Evolutionary conservation across 169 alveolate species (phyloP).

Genomic region (Besnoitia besnoiti): DNA sequence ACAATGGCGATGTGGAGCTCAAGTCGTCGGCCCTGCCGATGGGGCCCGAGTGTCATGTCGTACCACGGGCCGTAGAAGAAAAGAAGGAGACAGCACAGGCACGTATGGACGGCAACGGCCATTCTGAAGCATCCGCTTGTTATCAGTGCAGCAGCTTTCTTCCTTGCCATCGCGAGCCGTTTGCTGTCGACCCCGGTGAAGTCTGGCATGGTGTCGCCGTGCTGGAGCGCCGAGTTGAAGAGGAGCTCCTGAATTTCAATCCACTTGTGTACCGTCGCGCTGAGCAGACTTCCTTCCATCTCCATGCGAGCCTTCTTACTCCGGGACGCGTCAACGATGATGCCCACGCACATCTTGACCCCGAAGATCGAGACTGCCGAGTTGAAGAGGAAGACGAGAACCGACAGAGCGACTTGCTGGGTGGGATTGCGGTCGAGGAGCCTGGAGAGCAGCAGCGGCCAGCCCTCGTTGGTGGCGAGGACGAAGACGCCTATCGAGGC

Average conservation of each 20-base stretch:
- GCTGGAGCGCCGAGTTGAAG: slow-evolving; percentile 26
- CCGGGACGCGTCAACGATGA: slow-evolving; percentile 60
- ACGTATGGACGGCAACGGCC: background rate
- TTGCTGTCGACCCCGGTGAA: background rate
- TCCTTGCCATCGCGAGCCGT: background rate
- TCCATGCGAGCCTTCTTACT: slow-evolving; percentile 60
- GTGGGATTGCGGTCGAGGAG: slow-evolving; percentile 38
- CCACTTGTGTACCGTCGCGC: slow-evolving; percentile 68
- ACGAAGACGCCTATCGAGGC: slow-evolving; percentile 55
- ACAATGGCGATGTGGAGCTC: background rate
- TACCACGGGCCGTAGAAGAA: slow-evolving; percentile 36
- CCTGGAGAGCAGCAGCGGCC: slow-evolving; percentile 57
- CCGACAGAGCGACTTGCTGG: background rate
- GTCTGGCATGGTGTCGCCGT: slow-evolving; percentile 36
- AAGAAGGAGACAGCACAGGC: slow-evolving; percentile 13
- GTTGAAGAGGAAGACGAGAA: slow-evolving; percentile 37
- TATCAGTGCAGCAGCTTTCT: slow-evolving; percentile 5
- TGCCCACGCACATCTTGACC: slow-evolving; percentile 64
- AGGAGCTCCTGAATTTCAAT: slow-evolving; percentile 58
- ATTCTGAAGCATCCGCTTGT: background rate
- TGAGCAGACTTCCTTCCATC: slow-evolving; percentile 55
- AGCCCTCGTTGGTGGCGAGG: slow-evolving; percentile 65
- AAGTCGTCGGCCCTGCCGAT: background rate
- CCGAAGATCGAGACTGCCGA: slow-evolving; percentile 51
- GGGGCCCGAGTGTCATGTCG: background rate